Base-by-base conservation (phyloP, 768 basidiomycete genomes). In the Tulasnella sp. region DNA sequence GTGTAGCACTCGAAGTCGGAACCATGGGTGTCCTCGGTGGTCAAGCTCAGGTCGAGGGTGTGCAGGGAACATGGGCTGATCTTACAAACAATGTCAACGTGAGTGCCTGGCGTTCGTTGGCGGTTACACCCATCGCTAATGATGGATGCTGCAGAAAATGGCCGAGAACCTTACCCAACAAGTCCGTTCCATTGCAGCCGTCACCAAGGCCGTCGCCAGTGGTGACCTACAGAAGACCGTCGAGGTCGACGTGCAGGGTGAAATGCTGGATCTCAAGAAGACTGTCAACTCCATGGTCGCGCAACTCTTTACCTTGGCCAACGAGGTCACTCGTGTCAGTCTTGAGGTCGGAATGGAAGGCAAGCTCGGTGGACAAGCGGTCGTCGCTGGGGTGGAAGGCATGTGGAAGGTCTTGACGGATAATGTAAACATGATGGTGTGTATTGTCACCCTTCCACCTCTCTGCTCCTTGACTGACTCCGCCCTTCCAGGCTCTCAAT, bases 181-280 rank as follows among this genome's bases (percentile, higher is more conserved):
- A 76, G 90, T 92, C 61, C 83, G 94, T 56, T 86, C 85, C 48
- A 92, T 92, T 64, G 88, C 91, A 0, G 78, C 86, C 63, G 94
- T 98, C 37, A 97, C 94, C 19, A 93, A 90, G 68, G 94, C 93
- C 11, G 92, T 98, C 36, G 91, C 93, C 2, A 76, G 80, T 34
- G 94, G 94, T 27, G 92, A 98, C 67, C 74, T 98, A 67, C 90
- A 86, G 7, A 86, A 91, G 73, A 91, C 70, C 41, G 73, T 74
- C 58, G 69, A 70, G 35, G 73, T 74, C 39, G 68, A 72, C 49
- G 73, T 71, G 21, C 68, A 70, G 39, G 73, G 73, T 4, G 73
- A 74, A 58, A 72, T 74, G 49, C 69, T 70, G 9, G 71, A 73
- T 49, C 65, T 74, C 59, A 74, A 71, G 63, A 67, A 62, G 31